Percentiles rank a stretch among this genome's conserved stretches.
Conservation (phyloP, 2,329 filamentous ascomycete species). For the Fusarium brachygibbosum region DNA sequence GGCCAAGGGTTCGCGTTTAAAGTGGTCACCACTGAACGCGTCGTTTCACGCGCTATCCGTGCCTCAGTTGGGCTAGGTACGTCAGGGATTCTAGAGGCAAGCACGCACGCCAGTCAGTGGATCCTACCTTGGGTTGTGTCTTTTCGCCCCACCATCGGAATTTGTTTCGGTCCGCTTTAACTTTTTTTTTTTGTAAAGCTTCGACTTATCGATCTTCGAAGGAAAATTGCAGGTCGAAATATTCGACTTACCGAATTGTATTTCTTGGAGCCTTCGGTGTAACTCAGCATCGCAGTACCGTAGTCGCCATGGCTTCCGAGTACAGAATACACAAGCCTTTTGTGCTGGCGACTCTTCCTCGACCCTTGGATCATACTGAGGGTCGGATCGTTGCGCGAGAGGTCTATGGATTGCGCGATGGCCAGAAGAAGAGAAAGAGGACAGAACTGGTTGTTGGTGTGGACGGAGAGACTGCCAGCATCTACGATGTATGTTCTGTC, state of each 20-base stretch:
- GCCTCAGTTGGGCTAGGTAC: slow-evolving; percentile 32
- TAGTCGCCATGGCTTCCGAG: slow-evolving; percentile 66
- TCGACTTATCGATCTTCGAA: slow-evolving; percentile 32
- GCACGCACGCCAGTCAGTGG: neutral
- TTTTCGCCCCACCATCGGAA: slow-evolving; percentile 52
- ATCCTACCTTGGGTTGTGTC: slow-evolving; percentile 38
- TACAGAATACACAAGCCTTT: slow-evolving; percentile 75
- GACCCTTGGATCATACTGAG: slow-evolving; percentile 66
- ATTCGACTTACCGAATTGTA: slow-evolving; percentile 41
- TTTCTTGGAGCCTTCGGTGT: slow-evolving; percentile 31
- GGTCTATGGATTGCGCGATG: slow-evolving; percentile 70
- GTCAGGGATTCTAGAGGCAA: slow-evolving; percentile 48
- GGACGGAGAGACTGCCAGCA: slow-evolving; percentile 74
- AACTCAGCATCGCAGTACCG: slow-evolving; percentile 1
- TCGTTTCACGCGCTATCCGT: slow-evolving; percentile 39
- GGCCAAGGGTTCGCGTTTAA: slow-evolving; percentile 47
- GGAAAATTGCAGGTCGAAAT: slow-evolving; percentile 40
- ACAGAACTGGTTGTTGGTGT: slow-evolving; percentile 74
- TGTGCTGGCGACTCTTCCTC: slow-evolving; percentile 70
- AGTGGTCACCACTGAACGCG: slow-evolving; percentile 46
- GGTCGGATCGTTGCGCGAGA: slow-evolving; percentile 70
- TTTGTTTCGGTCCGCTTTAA: slow-evolving; percentile 52
- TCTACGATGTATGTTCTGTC: slow-evolving; percentile 70
- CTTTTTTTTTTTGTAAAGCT: slow-evolving; percentile 56
- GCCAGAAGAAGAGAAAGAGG: slow-evolving; percentile 72